Base-by-base conservation (phyloP, 2,329 filamentous ascomycete genomes). In the Sporothrix protearum region DNA sequence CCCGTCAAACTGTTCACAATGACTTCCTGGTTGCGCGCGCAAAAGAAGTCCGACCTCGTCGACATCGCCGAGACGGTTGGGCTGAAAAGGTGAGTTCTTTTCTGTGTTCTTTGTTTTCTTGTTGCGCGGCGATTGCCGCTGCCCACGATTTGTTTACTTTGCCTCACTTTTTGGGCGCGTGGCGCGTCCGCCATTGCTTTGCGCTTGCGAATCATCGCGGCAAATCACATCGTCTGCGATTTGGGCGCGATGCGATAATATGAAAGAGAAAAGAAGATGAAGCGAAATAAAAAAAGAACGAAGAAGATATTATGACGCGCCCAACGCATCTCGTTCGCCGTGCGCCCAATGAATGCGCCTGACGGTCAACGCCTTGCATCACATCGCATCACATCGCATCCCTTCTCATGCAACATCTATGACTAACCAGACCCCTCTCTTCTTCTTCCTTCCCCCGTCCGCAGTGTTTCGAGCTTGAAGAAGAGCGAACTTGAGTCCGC, bases 21-120 rank as follows among this genome's bases (percentile, higher is more conserved):
- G 75, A 72, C 75, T 25, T 88, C 89, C 76, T 97, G 92, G 88
- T 86, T 97, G 79, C 87, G 90, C 81, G 86, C 87, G 80, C 92
- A 96, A 86, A 91, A 92, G 84, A 97, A 97, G 86, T 86, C 85
- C 76, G 92, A 95, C 75, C 87, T 97, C 71, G 81, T 88, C 76
- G 90, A 92, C 74, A 85, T 96, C 74, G 92, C 93, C 73, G 87
- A 92, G 75, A 82, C 85, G 63, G 86, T 92, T 74, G 91, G 91
- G 72, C 83, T 95, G 70, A 85, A 88, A 78, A 87, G 92, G 93
- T 96, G 88, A 78, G 68, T 73, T 51, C 30, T 71, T 70, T 16
- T 61, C 8, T 25, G n/a, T 10, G 2, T 61, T 7, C 66, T 42
- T 30, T 42, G 49, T 69, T 25, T 36, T 19, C 10, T 49, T 53